Percentiles rank a stretch among this genome's conserved stretches.
phyloP scores from a whole-genome alignment of 345 rosid species.

The Aquilaria malaccensis region DNA sequence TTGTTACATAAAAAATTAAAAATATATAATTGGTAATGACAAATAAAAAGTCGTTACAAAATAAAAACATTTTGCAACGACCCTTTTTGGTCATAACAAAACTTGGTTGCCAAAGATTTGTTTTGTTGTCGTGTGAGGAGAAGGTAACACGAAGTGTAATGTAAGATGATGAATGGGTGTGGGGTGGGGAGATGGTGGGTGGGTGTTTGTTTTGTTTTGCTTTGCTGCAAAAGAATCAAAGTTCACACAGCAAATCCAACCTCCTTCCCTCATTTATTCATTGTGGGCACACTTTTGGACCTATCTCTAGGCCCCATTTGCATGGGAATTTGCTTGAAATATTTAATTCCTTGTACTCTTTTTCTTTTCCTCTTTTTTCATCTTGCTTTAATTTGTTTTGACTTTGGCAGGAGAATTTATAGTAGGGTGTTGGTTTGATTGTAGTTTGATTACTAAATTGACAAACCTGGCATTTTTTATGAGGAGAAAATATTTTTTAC shows the following conservation, averaged over 20 bases:
- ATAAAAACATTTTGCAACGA: too few species aligned
- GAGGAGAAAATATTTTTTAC: too few species aligned
- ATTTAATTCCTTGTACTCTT: neutral
- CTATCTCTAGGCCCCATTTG: slow-evolving; percentile 17
- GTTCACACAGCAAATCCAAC: slow-evolving; percentile 19
- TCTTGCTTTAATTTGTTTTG: neutral
- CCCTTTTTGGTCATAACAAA: too few species aligned
- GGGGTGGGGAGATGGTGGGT: slow-evolving; percentile 13
- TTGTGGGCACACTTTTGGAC: slow-evolving; percentile 29
- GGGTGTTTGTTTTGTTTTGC: slow-evolving; percentile 15
- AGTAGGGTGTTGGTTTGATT: too few species aligned
- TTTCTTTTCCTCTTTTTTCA: neutral
- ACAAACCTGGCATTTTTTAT: too few species aligned
- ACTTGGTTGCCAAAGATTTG: too few species aligned
- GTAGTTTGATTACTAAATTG: too few species aligned
- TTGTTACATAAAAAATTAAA: too few species aligned
- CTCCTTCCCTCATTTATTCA: slow-evolving; percentile 14
- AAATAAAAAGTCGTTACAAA: too few species aligned
- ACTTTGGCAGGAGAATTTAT: neutral
- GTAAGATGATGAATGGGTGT: neutral
- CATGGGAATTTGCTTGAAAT: slow-evolving; percentile 4
- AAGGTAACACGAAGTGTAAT: neutral
- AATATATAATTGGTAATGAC: too few species aligned
- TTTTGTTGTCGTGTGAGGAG: too few species aligned
- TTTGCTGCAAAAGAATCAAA: slow-evolving; percentile 35